A percentile compares a stretch with the other conserved stretches of the same genome.
Evolutionary conservation across 164 flowering plant genomes (phyloP).

Genomic region (Saururus chinensis): DNA sequence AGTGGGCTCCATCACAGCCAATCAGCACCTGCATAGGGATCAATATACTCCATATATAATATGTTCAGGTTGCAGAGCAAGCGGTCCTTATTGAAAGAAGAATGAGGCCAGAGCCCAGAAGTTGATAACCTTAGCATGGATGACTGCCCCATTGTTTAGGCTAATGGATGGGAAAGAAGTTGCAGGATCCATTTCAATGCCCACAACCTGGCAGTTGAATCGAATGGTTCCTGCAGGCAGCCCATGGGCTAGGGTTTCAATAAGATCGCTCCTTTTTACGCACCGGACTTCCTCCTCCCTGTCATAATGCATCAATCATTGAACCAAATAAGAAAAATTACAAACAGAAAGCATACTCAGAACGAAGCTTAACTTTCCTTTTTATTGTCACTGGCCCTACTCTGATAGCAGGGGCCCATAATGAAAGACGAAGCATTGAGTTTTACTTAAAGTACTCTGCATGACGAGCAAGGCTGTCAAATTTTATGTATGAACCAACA

Average conservation of each 20-base stretch:
- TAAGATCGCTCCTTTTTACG: not conserved
- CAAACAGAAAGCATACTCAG: too few relatives aligned
- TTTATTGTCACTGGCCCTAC: too few relatives aligned
- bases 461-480: too few relatives aligned
- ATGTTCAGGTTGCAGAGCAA: not conserved
- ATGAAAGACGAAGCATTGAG: too few relatives aligned
- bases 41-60: not conserved
- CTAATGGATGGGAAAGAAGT: not conserved
- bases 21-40: conserved; percentile 44
- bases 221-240: not conserved
- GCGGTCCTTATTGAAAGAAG: not conserved
- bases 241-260: not conserved
- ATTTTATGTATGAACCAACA: too few relatives aligned
- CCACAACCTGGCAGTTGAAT: not conserved
- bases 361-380: too few relatives aligned
- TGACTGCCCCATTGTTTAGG: not conserved
- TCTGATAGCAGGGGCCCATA: too few relatives aligned
- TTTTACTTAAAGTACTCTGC: too few relatives aligned
- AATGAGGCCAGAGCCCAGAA: not conserved
- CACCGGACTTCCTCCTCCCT: not conserved
- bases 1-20: conserved; percentile 43
- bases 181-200: not conserved
- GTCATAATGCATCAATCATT: too few relatives aligned
- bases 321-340: too few relatives aligned
- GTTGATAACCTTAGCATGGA: not conserved